Conservation (phyloP, 1,284 basidiomycete genomes). For the Ceratobasidium sp. region DNA sequence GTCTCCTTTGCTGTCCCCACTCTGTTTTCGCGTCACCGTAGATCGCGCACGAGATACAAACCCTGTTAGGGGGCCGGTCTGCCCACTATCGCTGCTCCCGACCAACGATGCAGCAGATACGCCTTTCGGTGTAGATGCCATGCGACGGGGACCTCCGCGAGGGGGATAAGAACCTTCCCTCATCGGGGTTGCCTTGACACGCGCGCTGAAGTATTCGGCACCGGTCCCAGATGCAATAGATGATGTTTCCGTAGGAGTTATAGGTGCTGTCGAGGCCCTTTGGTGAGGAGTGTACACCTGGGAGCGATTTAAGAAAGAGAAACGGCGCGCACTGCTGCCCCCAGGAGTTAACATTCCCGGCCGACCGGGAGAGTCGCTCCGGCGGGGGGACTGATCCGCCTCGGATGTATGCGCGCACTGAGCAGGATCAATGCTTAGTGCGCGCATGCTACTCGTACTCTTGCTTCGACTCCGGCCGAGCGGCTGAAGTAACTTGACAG, state of each 20-base stretch:
- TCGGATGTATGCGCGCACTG: constrained; percentile 43
- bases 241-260: constrained; percentile 39
- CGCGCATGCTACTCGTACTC: constrained; percentile 49
- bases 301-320: constrained; percentile 37
- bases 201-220: constrained; percentile 35
- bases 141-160: constrained; percentile 18
- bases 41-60: constrained; percentile 34
- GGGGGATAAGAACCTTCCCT: constrained; percentile 44
- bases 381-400: constrained; percentile 39
- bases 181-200: constrained; percentile 33
- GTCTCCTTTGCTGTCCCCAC: constrained; percentile 41
- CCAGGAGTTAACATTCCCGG: constrained; percentile 34
- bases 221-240: neutral
- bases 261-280: constrained; percentile 40
- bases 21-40: constrained; percentile 34
- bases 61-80: neutral
- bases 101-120: constrained; percentile 36
- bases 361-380: constrained; percentile 42
- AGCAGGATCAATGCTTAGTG: constrained; percentile 16
- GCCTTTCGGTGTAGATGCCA: constrained; percentile 27
- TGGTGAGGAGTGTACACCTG: constrained; percentile 39
- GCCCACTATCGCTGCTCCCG: constrained; percentile 30
- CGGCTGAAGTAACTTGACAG: constrained; percentile 37
- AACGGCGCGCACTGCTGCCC: constrained; percentile 24
- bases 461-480: constrained; percentile 46